phyloP scores from a whole-genome alignment of 2,329 filamentous ascomycete genomes.

The Phaeosphaeriaceae sp. region DNA sequence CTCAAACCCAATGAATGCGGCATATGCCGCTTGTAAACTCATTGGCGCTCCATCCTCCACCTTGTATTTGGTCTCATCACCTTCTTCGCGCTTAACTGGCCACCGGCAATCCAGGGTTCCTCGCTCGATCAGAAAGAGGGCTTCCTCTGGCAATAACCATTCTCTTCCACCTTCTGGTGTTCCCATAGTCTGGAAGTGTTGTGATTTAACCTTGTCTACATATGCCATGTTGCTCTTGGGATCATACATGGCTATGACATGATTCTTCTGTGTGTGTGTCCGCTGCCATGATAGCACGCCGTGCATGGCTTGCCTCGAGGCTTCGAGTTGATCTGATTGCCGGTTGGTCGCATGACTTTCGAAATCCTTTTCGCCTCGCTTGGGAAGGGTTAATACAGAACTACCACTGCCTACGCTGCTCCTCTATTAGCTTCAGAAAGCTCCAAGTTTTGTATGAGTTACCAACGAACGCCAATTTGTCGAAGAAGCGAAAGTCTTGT shows the following conservation, averaged over 20 bases:
- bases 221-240: conserved; percentile 65
- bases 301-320: conserved; percentile 87
- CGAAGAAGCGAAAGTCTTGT: conserved; percentile 83
- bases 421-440: conserved; percentile 6
- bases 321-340: conserved; percentile 78
- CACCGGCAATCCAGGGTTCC: conserved; percentile 88
- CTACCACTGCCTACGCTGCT: conserved; percentile 28
- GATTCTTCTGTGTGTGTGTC: conserved; percentile 71
- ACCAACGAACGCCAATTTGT: conserved; percentile 58
- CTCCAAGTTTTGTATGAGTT: not conserved
- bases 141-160: conserved; percentile 92
- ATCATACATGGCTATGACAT: conserved; percentile 75
- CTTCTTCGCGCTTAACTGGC: conserved; percentile 58
- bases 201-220: conserved; percentile 74
- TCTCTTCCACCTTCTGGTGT: conserved; percentile 59
- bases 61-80: conserved; percentile 28
- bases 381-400: conserved; percentile 68
- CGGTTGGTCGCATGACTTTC: conserved; percentile 87
- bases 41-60: conserved; percentile 74
- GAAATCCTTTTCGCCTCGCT: conserved; percentile 96
- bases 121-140: conserved; percentile 85
- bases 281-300: conserved; percentile 80
- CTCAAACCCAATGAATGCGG: conserved; percentile 77
- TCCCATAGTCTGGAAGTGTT: conserved; percentile 78
- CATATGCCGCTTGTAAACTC: conserved; percentile 89